These are phyloP conservation scores for Talaromyces stipitatus DNA, from an alignment of 495 filamentous ascomycete species.

Conservation along the genomic window DNA sequence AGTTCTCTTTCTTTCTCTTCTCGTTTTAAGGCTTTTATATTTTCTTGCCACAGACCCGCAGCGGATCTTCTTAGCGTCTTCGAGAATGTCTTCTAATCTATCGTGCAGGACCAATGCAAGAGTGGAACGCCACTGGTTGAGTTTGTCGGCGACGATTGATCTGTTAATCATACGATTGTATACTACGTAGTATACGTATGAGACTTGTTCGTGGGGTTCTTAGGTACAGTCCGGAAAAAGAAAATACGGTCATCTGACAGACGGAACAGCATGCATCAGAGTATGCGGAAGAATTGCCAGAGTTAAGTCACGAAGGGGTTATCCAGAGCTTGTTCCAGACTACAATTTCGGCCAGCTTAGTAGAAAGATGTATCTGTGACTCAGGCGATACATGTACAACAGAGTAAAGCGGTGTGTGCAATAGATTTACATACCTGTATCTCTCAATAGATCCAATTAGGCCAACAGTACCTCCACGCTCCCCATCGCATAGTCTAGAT, in stretches of 20 bases:
- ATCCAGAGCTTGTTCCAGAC: not conserved
- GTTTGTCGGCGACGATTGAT: conserved; percentile 26
- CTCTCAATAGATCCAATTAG: not conserved
- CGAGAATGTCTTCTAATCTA: conserved; percentile 19
- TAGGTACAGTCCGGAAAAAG: not conserved
- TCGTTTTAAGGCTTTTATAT: not conserved
- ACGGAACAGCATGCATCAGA: not conserved
- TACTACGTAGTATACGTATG: not conserved
- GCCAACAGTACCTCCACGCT: not conserved
- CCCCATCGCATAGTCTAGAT: not conserved
- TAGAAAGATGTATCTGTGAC: too few species aligned
- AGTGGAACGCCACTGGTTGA: conserved; percentile 51
- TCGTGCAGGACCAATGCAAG: conserved; percentile 48
- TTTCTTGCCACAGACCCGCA: not conserved
- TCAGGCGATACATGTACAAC: too few species aligned
- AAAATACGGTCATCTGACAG: not conserved
- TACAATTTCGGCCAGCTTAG: not conserved
- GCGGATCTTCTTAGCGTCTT: conserved; percentile 5
- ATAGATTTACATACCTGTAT: too few species aligned
- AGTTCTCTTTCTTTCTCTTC: conserved; percentile 27
- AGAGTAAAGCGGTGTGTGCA: too few species aligned
- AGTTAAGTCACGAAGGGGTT: not conserved
- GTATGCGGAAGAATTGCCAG: not conserved
- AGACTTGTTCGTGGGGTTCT: not conserved
- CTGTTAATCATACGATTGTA: not conserved